Evolutionary conservation across 495 filamentous ascomycete genomes (phyloP), one percentile per base, ranked within the genome.

Genomic region (Usnea hakonensis): DNA sequence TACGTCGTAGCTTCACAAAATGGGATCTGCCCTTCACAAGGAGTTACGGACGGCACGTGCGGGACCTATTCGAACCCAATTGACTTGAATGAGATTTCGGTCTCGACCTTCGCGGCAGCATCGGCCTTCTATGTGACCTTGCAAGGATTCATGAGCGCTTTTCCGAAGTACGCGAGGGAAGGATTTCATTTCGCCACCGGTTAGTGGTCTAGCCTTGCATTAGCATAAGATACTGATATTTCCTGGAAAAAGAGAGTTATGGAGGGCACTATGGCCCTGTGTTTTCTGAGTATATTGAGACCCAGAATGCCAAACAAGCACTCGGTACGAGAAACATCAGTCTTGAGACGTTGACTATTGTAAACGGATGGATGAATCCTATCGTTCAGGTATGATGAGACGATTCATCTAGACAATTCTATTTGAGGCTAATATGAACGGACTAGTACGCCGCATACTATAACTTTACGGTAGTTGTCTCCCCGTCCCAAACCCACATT

Each of bases 211-310:
- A 11, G 86, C 84, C 21, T 11, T 48, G 3, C 3, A 11, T 48
- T 16, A 28, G 10, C 44, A 72, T 17, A 71, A 82, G 41, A 78
- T 78, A 0, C 81, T 88, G 59, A 87, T 11, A 28, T 28, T 7
- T 86, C 63, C 73, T 89, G 33, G 87, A 84, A 68, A 83, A 86
- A 52, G 70, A 76, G 69, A 53, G 68, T 17, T 64, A 80, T 60
- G 78, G 78, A 11, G 78, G 77, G 16, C 76, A 79, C 66, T 80
- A 78, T 65, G 77, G 77, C 32, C 62, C 77, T 58, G 33, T 78
- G 17, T 88, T 89, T 68, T 85, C 78, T 64, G 71, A 78, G 9
- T 78, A 83, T 55, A 87, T 86, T 74, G 76, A 84, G 62, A 70
- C 86, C 46, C 82, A 87, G 69, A 89, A 88, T 64, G 61, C 69